Evolutionary conservation across 306 rosid species (phyloP), one percentile per base, ranked within the genome.

Genomic region (Rosa chinensis): DNA sequence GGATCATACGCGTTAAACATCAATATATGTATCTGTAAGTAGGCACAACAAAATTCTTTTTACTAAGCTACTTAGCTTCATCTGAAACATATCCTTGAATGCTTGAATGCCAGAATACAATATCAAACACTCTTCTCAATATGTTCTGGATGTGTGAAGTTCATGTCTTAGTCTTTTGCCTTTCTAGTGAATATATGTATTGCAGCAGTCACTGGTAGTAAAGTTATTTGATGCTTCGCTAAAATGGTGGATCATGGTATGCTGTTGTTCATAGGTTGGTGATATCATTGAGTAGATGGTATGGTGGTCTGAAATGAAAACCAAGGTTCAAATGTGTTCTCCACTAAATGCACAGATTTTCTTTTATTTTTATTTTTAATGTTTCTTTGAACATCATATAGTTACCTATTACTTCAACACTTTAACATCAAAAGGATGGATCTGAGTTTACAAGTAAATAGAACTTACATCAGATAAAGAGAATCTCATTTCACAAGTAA

Each of bases 1-100:
- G 58, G 64, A 52, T 47, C 47, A 17, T 25, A 69, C 37, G 0
- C 56, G 75, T 82, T 73, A 67, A 70, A 74, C 74, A 23, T 66
- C 76, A 43, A 70, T 76, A 52, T 69, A 59, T 76, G 76, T 66
- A 71, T 48, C 66, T 82, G 78, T 76, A 78, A 79, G 85, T 81
- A 66, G 77, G 83, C 76, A 79, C 68, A 72, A 61, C 80, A 28
- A 42, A 39, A 49, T 79, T 21, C 76, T 44, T 73, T 74, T 42
- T 45, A 32, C 55, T 45, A 23, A 21, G 67, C 48, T 42, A 45
- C 37, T 77, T 23, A 77, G 72, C 78, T 63, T 72, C 77, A 82
- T 55, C 20, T 40, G 73, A 75, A 55, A 56, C 79, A 42, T 52
- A n/a, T 79, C 64, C 35, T 10, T 61, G 10, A 62, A 35, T 13